phyloP scores from a whole-genome alignment of 2,329 filamentous ascomycete species.

The Monosporascus sp. region DNA sequence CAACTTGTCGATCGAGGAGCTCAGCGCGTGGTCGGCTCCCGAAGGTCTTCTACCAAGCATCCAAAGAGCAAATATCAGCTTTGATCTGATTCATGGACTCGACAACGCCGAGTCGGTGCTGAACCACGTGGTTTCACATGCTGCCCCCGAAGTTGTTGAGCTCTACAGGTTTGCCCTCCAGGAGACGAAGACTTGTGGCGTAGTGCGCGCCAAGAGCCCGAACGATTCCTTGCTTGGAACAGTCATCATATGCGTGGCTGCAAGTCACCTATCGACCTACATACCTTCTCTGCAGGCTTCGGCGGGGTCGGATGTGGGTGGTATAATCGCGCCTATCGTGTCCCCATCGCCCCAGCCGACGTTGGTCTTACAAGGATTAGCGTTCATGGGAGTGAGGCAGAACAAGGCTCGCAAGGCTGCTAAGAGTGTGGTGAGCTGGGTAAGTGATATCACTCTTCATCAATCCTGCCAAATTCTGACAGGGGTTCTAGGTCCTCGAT shows the following conservation, averaged over 20 bases:
- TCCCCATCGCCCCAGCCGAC: conserved; percentile 62
- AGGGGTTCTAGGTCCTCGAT: conserved; percentile 29
- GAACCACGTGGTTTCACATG: conserved; percentile 66
- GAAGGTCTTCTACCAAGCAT: conserved; percentile 71
- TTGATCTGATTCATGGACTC: conserved; percentile 76
- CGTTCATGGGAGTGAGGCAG: conserved; percentile 74
- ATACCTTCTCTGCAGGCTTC: conserved; percentile 62
- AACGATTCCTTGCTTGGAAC: conserved; percentile 68
- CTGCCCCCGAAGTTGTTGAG: conserved; percentile 71
- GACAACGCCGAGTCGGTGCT: conserved; percentile 71
- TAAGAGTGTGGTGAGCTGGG: conserved; percentile 73
- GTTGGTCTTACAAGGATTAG: conserved; percentile 68
- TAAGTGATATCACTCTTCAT: conserved; percentile 38
- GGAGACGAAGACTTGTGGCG: conserved; percentile 67
- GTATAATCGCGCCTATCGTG: conserved; percentile 76
- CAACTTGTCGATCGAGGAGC: conserved; percentile 68
- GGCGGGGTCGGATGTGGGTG: conserved; percentile 56
- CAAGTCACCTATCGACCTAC: conserved; percentile 61
- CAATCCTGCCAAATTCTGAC: conserved; percentile 10
- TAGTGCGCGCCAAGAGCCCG: conserved; percentile 73
- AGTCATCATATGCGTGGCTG: conserved; percentile 70
- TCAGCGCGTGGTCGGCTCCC: conserved; percentile 69
- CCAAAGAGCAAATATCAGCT: conserved; percentile 66
- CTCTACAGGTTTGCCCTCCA: conserved; percentile 72
- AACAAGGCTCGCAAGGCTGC: conserved; percentile 72